Base-by-base conservation (phyloP, 192 early-diverging fungal species). In the Backusella westeae region DNA sequence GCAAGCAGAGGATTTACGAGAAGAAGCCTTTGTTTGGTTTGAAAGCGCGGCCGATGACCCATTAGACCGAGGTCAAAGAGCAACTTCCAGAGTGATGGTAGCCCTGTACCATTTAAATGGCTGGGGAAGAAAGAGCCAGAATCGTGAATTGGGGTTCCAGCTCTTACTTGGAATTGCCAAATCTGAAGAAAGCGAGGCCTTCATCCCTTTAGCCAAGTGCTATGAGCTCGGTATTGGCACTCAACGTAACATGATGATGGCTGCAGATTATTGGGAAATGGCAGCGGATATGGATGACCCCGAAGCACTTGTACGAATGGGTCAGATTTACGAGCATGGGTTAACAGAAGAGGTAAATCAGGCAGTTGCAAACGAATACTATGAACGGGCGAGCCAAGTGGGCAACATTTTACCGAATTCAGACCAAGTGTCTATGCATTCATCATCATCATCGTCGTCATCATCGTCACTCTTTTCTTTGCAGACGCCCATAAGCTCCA, bases 181-280 rank as follows among this genome's bases (percentile, higher is more conserved):
- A 36, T 23, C 70, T 14, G 82, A 75, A 39, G 63, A 49, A 39
- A 72, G 73, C n/a, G 78, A 80, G 38, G 77, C 82, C 0, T 75
- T 77, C 35, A 32, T 69, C 9, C 67, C 69, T 36, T 63, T 83
- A 19, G 82, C 78, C 23, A 76, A 71, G 42, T 83, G 82, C 32
- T 83, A 83, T 66, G 78, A 83, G 34, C 26, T 74, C 10, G 82
- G 82, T 34, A 59, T 76, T 38, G 82, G 78, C 17, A 67, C 73
- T 17, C 42, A 72, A 0, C 32, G 52, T 21, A 36, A 74, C 46
- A 34, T 69, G 65, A 35, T 29, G n/a, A 17, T 71, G 44, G 82
- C 82, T 4, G 70, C 74, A 34, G 38, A 56, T n/a, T 80, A 76
- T 21, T 83, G 82, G 78, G 53, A 41, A 34, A 70, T 63, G 44